Base-by-base conservation (phyloP, 345 rosid genomes). In the Populus deltoides region DNA sequence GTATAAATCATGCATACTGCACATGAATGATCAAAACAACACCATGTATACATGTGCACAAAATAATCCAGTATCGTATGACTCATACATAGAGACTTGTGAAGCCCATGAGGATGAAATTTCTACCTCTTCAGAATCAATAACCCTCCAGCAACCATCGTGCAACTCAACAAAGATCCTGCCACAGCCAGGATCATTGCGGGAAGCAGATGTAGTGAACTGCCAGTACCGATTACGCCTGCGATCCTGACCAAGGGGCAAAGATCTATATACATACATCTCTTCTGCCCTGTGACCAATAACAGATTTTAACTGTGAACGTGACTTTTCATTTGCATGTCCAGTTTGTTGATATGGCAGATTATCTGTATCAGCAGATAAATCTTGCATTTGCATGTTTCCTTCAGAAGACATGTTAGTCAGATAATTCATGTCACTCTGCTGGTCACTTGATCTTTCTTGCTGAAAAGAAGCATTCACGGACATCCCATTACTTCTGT, bases 211-310 rank as follows among this genome's bases (percentile, higher is more conserved):
- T 65, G 93, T 84, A 25, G 89, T 82, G 85, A 94, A 94, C 68
- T 84, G 96, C 98, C 98, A 94, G 76, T 94, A 94, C 5, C 98
- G 87, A 76, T 92, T 94, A 49, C 88, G 96, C 72, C 98, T 87
- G 66, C 98, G 91, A 87, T 94, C 98, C 85, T 86, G 93, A 77
- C 98, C 98, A 24, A 94, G 85, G 24, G 98, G 98, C 86, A 92
- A 85, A 70, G 98, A 94, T 74, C 97, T 89, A 73, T 86, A 90
- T 17, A 83, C 90, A 77, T 89, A 89, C 70, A 89, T 80, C 84
- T 92, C 92, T 81, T 94, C 98, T 22, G 97, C 98, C 86, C 85
- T 94, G 78, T 90, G 92, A 59, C 96, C 88, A 78, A 94, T 85
- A 66, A 86, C 89, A 31, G 94, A 89, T 86, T 94, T 94, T 62